Percentiles rank a stretch among this genome's conserved stretches.
Evolutionary conservation across 2,329 filamentous ascomycete species (phyloP).

Genomic region (Uncinocarpus reesii): DNA sequence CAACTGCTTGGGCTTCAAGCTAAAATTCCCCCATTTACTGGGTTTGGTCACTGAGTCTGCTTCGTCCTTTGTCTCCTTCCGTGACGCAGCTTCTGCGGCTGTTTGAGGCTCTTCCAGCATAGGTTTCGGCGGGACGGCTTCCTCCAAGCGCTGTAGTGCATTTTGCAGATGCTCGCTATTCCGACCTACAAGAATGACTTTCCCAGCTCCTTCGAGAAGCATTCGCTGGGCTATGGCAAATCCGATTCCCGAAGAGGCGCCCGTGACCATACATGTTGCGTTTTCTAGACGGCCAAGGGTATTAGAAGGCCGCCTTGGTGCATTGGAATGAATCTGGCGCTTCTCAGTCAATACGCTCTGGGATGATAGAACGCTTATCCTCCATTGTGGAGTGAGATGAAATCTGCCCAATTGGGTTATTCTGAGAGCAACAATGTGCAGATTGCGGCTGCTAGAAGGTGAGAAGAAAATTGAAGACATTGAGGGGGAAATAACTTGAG

Average conservation of each 20-base stretch:
- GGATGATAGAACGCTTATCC: neutral
- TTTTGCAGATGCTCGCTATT: conserved; percentile 38
- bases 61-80: neutral
- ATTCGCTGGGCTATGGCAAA: conserved; percentile 57
- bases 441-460: neutral
- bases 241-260: conserved; percentile 62
- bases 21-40: neutral
- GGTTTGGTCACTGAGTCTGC: neutral
- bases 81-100: neutral
- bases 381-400: neutral
- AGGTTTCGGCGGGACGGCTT: conserved; percentile 1
- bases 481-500: neutral
- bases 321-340: neutral
- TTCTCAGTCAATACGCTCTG: neutral
- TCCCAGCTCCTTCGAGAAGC: conserved; percentile 49
- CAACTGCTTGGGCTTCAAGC: neutral
- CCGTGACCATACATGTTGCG: conserved; percentile 50
- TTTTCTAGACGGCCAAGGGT: conserved; percentile 22
- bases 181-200: conserved; percentile 52
- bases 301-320: neutral
- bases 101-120: no score
- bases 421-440: neutral
- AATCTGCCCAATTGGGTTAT: neutral
- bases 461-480: neutral
- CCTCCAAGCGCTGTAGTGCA: conserved; percentile 26